A percentile compares a stretch with the other conserved stretches of the same genome.
Evolutionary conservation across 768 basidiomycete species (phyloP).

Genomic region (Pisolithus microcarpus): DNA sequence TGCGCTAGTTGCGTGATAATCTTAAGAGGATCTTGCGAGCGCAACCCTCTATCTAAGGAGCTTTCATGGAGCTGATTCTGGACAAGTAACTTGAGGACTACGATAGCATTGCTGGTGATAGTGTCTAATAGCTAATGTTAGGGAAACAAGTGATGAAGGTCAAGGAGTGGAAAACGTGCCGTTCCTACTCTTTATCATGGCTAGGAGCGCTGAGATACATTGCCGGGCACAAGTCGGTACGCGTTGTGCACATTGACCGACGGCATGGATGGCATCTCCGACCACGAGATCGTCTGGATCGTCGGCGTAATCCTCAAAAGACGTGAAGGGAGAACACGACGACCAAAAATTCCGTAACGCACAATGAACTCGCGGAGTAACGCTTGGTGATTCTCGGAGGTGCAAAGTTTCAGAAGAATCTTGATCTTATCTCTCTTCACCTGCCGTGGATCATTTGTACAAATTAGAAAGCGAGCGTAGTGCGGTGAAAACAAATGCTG

Average conservation of each 20-base stretch:
- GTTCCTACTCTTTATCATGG: slow-evolving; percentile 69
- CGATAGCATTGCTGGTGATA: slow-evolving; percentile 72
- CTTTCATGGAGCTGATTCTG: slow-evolving; percentile 51
- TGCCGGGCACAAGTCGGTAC: slow-evolving; percentile 64
- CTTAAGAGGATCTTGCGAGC: slow-evolving; percentile 38
- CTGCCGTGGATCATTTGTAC: slow-evolving; percentile 55
- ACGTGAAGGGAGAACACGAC: background rate
- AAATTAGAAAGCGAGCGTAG: slow-evolving; percentile 62
- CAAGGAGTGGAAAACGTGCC: slow-evolving; percentile 38
- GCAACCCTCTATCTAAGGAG: slow-evolving; percentile 20
- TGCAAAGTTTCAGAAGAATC: slow-evolving; percentile 61
- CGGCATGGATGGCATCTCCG: slow-evolving; percentile 63
- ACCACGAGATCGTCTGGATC: slow-evolving; percentile 69
- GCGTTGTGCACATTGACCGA: slow-evolving; percentile 66
- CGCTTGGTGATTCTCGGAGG: slow-evolving; percentile 55
- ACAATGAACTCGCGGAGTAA: slow-evolving; percentile 85
- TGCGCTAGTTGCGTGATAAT: slow-evolving; percentile 78
- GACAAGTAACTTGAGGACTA: slow-evolving; percentile 80
- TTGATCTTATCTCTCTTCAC: slow-evolving; percentile 73
- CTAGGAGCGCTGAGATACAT: slow-evolving; percentile 70
- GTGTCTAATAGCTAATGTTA: slow-evolving; percentile 41
- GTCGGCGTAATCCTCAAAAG: slow-evolving; percentile 68
- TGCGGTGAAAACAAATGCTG: slow-evolving; percentile 50
- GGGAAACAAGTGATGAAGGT: background rate
- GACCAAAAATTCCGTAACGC: slow-evolving; percentile 21